Evolutionary conservation across 2,329 filamentous ascomycete genomes (phyloP), one percentile per base, ranked within the genome.

Genomic region (Neonectria hederae): DNA sequence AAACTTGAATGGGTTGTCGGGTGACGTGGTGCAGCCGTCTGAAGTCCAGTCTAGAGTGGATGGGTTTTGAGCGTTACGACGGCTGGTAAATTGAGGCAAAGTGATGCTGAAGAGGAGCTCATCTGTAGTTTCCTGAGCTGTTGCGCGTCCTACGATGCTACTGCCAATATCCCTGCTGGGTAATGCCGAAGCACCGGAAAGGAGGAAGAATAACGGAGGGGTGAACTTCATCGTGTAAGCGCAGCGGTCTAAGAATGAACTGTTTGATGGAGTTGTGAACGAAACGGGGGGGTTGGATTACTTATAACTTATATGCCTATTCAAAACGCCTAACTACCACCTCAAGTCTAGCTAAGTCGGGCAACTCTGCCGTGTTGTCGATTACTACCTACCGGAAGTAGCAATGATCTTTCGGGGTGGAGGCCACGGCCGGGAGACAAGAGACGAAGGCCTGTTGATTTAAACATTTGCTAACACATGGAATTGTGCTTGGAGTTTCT

Each of bases 1-100:
- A 71, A 81, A 83, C 5, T 78, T 77, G 30, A 79, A 76, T 8
- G 81, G 81, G 66, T 81, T 82, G 68, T 82, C 78, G 3, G 80
- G 80, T 9, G 79, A 78, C 7, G 61, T 65, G 19, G 77, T 78
- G 76, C 81, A 83, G 63, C 77, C 78, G 60, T 83, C 79, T 3
- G 80, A 80, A 4, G 69, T 63, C 80, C 80, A 83, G 72, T 80
- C 73, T 6, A 82, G 71, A 11, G 52, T 73, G 0, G 78, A 22
- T 0, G 83, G 84, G 54, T 79, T 70, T 5, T 73, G 68, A 7
- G 76, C 76, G 14, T 79, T 75, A 54, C 82, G 81, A 10, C 77
- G 76, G 2, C 67, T 38, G 2, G 76, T 75, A 72, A 87, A 87
- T 0, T 74, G 42, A 0, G 75, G 64, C 9, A 87, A 79, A 1